Percentiles rank a stretch among this genome's conserved stretches.
phyloP scores from a whole-genome alignment of 2,329 filamentous ascomycete genomes.

The Pestalotiopsis sp. region DNA sequence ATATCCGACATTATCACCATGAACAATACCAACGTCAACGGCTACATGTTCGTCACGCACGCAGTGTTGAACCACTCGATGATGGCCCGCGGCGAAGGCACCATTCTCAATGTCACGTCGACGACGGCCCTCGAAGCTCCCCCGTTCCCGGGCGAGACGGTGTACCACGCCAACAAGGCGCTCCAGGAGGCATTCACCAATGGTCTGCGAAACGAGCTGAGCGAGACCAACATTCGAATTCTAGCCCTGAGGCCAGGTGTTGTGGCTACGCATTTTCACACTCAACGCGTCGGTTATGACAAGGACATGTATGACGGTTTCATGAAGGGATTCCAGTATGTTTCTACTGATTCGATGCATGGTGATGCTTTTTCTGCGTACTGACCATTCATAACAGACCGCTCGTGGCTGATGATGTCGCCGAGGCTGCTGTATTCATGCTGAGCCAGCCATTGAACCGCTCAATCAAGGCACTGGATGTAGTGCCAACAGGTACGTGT shows the following conservation, averaged over 20 bases:
- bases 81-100: constrained; percentile 40
- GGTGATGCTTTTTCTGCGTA: too few relatives aligned
- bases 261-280: constrained; percentile 52
- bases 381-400: not conserved
- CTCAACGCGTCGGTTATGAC: constrained; percentile 46
- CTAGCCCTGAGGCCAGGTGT: constrained; percentile 47
- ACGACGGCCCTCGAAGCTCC: constrained; percentile 49
- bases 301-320: constrained; percentile 43
- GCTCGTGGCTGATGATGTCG: not conserved
- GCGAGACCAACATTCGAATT: constrained; percentile 48
- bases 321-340: constrained; percentile 43
- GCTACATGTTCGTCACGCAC: constrained; percentile 48
- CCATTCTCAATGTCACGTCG: constrained; percentile 51
- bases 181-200: constrained; percentile 52
- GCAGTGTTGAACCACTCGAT: constrained; percentile 46
- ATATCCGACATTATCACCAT: constrained; percentile 45
- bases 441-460: constrained; percentile 3
- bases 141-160: constrained; percentile 50
- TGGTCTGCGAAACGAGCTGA: constrained; percentile 48
- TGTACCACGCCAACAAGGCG: constrained; percentile 51
- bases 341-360: not conserved
- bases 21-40: constrained; percentile 50
- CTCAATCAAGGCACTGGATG: constrained; percentile 2
- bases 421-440: not conserved
- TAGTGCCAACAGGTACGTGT: not conserved